Base-by-base conservation (phyloP, 2,329 filamentous ascomycete species). In the Monosporascus sp. region DNA sequence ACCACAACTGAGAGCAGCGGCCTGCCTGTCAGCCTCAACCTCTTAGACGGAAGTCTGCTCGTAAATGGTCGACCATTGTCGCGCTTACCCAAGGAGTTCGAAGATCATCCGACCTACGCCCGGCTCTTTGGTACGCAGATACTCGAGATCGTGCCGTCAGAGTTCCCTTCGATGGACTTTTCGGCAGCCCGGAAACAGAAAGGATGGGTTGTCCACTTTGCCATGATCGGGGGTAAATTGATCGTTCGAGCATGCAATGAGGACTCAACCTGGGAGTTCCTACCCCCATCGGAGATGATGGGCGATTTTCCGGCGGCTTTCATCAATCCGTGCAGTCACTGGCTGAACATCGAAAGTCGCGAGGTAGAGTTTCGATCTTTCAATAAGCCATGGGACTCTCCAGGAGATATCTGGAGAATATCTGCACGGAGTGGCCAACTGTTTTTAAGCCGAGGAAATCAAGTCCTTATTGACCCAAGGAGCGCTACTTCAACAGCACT, bases 261-360 rank as follows among this genome's bases (percentile, higher is more conserved):
- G 3, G n/a, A 41, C 5, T 16, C 19, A 16, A 24, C 14, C 3
- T 50, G 48, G 48, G 48, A 50, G 20, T 50, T 50, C 16, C n/a
- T 50, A n/a, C 48, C 48, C 19, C 48, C 48, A 20, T 24, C 27
- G 17, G 26, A 50, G 22, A 36, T 50, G 17, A 19, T 24, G n/a
- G 48, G 48, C 14, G 48, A 50, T 34, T 40, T 50, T 17, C 48
- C 48, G 16, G 27, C 20, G 16, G 16, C 20, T 5, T 38, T 50
- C 36, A 50, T 50, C 48, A 40, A 40, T 16, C 48, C 48, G 8
- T 50, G 19, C 36, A 50, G 48, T 34, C 48, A 50, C 34, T 50
- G 48, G 48, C 26, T 50, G 7, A 24, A 50, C 1, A 27, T 50
- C 17, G 5, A 14, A 17, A 50, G 9, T 14, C 22, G 36, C 8